phyloP scores from a whole-genome alignment of 352 stramenopile genomes.

The Pythium apleroticum region DNA sequence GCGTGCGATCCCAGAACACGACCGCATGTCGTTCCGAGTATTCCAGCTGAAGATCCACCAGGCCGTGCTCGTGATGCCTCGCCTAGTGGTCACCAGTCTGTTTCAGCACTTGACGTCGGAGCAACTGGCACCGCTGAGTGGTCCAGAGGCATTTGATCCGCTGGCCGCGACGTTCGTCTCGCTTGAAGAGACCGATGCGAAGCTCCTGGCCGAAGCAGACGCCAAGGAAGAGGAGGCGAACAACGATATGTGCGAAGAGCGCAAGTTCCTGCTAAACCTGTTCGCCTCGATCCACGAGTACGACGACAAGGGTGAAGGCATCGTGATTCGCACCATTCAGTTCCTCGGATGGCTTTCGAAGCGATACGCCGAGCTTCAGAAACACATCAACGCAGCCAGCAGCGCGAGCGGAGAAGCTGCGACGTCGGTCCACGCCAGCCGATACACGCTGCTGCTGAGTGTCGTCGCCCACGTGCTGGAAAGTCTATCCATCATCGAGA shows the following conservation, averaged over 20 bases:
- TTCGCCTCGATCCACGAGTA: constrained; percentile 87
- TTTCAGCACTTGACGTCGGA: constrained; percentile 81
- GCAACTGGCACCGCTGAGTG: constrained; percentile 28
- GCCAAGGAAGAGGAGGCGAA: constrained; percentile 59
- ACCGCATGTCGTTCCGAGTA: constrained; percentile 84
- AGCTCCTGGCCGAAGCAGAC: constrained; percentile 56
- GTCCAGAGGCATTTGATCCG: constrained; percentile 37
- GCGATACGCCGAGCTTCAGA: constrained; percentile 62
- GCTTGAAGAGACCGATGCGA: constrained; percentile 51
- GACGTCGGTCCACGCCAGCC: constrained; percentile 21
- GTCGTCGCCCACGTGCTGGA: constrained; percentile 83
- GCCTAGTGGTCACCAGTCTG: constrained; percentile 53
- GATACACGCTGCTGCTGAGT: constrained; percentile 71
- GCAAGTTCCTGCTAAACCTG: constrained; percentile 77
- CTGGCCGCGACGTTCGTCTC: constrained; percentile 18
- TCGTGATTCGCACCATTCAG: constrained; percentile 81
- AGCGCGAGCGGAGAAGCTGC: constrained; percentile 6
- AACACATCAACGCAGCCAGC: constrained; percentile 40
- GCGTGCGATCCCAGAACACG: constrained; percentile 76
- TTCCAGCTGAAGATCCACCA: constrained; percentile 88
- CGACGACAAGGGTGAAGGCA: constrained; percentile 86
- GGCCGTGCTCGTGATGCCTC: constrained; percentile 69
- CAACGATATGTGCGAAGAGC: constrained; percentile 76
- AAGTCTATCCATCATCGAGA: constrained; percentile 88
- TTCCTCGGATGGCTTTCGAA: constrained; percentile 79